Base-by-base conservation (phyloP, 352 stramenopile species). In the Phytophthora boehmeriae region DNA sequence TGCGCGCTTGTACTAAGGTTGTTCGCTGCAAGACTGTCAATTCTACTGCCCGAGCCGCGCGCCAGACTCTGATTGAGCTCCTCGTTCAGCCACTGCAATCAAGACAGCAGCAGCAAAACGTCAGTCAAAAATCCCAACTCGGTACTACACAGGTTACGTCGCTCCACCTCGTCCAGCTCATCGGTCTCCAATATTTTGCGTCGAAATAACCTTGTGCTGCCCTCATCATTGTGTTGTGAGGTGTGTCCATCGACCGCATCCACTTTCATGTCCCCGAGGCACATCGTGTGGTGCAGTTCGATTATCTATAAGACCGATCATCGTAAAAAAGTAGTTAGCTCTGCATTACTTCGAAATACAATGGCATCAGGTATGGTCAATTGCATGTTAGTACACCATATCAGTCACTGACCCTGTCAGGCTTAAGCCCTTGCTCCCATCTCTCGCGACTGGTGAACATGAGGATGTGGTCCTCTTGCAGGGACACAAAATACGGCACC, bases 181-280 rank as follows among this genome's bases (percentile, higher is more conserved):
- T 93, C 82, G 8, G 78, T 88, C 71, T 93, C 81, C 16, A 93
- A 38, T 3, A 95, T 36, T 38, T 86, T 89, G n/a, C 83, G 83
- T 11, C 72, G 83, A 44, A 95, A 95, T 0, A 93, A 55, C 2
- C 86, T 76, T 20, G 66, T 58, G 20, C 53, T 83, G 20, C 53
- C 48, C 36, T 66, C 66, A 5, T 63, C 67, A 14, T 73, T 63
- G n/a, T 73, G 56, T 9, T 53, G 53, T 5, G 70, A 60, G 0
- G 50, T 58, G 8, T 82, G 66, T 0, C 55, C 43, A 13, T 64
- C 68, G 6, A 76, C 63, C 5, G 83, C 82, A 20, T 95, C 86
- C n/a, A 95, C 86, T 61, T 88, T 88, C 83, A 95, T 90, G n/a
- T 93, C 80, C 1, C 86, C 76, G 30, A 95, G 78, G 50, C 91